Evolutionary conservation across 106 monocot species (phyloP).

Genomic region (Allium fistulosum): DNA sequence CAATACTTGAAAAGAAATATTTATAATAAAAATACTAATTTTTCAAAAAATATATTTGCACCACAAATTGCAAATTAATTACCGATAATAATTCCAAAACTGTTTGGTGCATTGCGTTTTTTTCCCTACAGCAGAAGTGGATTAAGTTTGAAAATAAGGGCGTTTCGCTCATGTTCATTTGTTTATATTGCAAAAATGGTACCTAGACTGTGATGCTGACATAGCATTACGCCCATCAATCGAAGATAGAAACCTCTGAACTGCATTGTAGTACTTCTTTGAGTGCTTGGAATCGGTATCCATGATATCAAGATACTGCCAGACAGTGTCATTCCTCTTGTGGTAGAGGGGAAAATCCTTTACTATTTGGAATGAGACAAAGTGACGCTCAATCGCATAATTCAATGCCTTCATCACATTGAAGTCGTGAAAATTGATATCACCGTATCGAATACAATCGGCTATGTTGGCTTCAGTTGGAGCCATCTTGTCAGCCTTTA

Average conservation of each 20-base stretch:
- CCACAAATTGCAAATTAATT: too few species aligned
- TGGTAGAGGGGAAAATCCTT: slow-evolving; percentile 26
- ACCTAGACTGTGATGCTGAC: slow-evolving; percentile 45
- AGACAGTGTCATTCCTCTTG: slow-evolving; percentile 31
- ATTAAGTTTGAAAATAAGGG: too few species aligned
- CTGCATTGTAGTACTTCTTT: slow-evolving; percentile 23
- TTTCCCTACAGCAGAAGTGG: too few species aligned
- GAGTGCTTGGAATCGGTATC: slow-evolving; percentile 34
- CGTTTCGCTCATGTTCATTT: too few species aligned
- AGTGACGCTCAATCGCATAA: slow-evolving; percentile 22
- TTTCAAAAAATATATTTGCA: too few species aligned
- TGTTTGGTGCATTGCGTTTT: too few species aligned
- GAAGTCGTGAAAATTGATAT: slow-evolving; percentile 28
- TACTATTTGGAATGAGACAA: slow-evolving; percentile 32
- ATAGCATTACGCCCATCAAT: slow-evolving; percentile 22
- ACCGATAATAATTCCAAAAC: too few species aligned
- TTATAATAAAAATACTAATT: too few species aligned
- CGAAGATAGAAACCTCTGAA: slow-evolving; percentile 37
- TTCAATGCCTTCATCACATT: slow-evolving; percentile 33
- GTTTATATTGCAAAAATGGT: background rate
- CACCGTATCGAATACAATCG: slow-evolving; percentile 55
- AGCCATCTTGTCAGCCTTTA: slow-evolving; percentile 44
- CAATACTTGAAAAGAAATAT: too few species aligned
- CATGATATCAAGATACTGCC: slow-evolving; percentile 60
- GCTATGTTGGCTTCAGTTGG: slow-evolving; percentile 50